Conservation (phyloP, 352 stramenopile genomes). For the Phytopythium kandeliae region DNA sequence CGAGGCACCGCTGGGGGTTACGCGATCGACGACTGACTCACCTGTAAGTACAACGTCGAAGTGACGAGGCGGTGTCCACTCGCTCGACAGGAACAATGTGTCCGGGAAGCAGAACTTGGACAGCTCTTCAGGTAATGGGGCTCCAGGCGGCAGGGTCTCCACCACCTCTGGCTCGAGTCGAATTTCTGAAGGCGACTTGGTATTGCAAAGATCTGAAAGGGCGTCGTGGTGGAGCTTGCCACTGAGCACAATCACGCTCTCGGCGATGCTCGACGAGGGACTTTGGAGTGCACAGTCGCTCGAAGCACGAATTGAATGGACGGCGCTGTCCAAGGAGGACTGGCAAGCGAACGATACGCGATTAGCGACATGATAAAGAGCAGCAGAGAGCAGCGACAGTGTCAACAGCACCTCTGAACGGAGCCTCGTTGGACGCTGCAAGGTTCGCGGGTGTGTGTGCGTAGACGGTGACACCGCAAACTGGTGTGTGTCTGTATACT, state of each 20-base stretch:
- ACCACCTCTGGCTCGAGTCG: constrained; percentile 44
- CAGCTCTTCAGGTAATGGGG: constrained; percentile 51
- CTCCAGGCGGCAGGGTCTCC: constrained; percentile 36
- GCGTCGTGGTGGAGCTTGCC: constrained; percentile 34
- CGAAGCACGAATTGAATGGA: neutral
- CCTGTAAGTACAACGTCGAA: constrained; percentile 75
- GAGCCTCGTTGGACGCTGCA: neutral
- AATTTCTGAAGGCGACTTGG: constrained; percentile 35
- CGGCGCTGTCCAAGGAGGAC: neutral
- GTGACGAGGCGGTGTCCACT: constrained; percentile 27
- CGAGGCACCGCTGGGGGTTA: neutral
- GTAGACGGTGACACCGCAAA: constrained; percentile 5
- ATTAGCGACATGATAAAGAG: neutral
- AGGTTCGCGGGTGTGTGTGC: neutral
- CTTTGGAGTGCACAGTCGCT: neutral
- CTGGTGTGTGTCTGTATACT: constrained; percentile 33
- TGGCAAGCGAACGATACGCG: neutral
- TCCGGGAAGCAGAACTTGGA: constrained; percentile 74
- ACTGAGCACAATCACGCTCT: constrained; percentile 54
- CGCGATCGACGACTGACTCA: constrained; percentile 5
- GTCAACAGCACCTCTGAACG: constrained; percentile 2
- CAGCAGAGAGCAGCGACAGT: neutral
- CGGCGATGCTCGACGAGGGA: constrained; percentile 20
- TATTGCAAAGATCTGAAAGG: constrained; percentile 25
- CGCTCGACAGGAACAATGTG: constrained; percentile 37